Percentiles rank a stretch among this genome's conserved stretches.
These are phyloP conservation scores for Setaria viridis DNA, from an alignment of 202 grass and related monocot species.

Conservation along the genomic window DNA sequence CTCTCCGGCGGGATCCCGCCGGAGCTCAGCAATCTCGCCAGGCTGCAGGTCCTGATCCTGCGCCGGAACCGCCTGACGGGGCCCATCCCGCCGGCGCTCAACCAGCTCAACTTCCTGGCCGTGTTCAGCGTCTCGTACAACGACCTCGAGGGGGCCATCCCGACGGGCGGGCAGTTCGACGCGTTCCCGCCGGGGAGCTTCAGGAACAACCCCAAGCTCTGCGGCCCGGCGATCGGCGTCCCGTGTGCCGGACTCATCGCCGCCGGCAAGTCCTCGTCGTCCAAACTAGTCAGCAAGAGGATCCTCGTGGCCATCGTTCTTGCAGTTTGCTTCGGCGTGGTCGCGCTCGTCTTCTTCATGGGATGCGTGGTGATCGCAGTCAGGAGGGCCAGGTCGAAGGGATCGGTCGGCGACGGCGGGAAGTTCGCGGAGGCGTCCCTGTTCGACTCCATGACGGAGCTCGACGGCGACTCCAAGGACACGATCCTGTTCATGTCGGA, in stretches of 20 bases:
- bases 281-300: slow-evolving; percentile 26
- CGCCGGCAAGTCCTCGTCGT: not conserved
- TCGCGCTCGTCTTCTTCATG: slow-evolving; percentile 33
- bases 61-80: slow-evolving; percentile 48
- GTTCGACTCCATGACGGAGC: slow-evolving; percentile 53
- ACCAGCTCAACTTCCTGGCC: slow-evolving; percentile 41
- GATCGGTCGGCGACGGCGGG: slow-evolving; percentile 30
- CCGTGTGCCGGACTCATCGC: not conserved
- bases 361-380: slow-evolving; percentile 46
- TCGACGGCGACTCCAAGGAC: slow-evolving; percentile 41
- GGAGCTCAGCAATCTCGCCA: slow-evolving; percentile 48
- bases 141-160: slow-evolving; percentile 50
- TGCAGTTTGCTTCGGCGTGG: slow-evolving; percentile 49
- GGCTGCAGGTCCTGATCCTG: slow-evolving; percentile 59
- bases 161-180: slow-evolving; percentile 53
- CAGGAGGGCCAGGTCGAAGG: slow-evolving; percentile 33
- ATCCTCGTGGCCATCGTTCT: slow-evolving; percentile 46
- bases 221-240: slow-evolving; percentile 39
- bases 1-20: slow-evolving; percentile 62
- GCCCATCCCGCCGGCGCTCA: slow-evolving; percentile 32
- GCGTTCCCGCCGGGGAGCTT: slow-evolving; percentile 42
- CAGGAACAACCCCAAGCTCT: slow-evolving; percentile 46
- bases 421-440: slow-evolving; percentile 30
- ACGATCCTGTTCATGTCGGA: slow-evolving; percentile 51
- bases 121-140: slow-evolving; percentile 51